These are phyloP conservation scores for Penicillium aurantiogriseum DNA, from an alignment of 2,329 filamentous ascomycete species.

Conservation along the genomic window DNA sequence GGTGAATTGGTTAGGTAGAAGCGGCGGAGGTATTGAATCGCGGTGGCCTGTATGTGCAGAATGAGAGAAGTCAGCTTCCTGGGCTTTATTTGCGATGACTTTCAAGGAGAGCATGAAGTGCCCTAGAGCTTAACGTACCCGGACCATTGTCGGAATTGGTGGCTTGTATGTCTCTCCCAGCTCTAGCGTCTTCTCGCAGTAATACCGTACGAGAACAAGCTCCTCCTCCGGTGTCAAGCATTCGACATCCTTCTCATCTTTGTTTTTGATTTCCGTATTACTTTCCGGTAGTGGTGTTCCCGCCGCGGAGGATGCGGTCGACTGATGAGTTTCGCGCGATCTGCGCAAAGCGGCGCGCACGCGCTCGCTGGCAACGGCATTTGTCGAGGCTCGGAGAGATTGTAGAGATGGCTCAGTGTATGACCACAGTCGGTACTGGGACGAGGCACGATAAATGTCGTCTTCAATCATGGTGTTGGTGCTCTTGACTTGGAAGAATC, in stretches of 20 bases:
- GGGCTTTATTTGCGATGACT: background rate
- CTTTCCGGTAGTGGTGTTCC: slow-evolving; percentile 32
- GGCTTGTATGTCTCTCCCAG: slow-evolving; percentile 59
- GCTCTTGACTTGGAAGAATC: background rate
- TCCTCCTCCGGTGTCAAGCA: slow-evolving; percentile 84
- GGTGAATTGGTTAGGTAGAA: slow-evolving; percentile 95
- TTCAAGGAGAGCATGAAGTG: background rate
- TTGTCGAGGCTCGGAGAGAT: slow-evolving; percentile 73
- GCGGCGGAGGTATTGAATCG: slow-evolving; percentile 83
- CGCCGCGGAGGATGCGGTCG: slow-evolving; percentile 32
- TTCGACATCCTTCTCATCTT: slow-evolving; percentile 56
- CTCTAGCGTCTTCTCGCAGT: slow-evolving; percentile 61
- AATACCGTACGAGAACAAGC: slow-evolving; percentile 75
- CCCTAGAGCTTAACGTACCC: slow-evolving; percentile 44
- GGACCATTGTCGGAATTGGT: slow-evolving; percentile 58
- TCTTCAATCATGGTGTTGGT: slow-evolving; percentile 72
- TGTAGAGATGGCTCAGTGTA: slow-evolving; percentile 73
- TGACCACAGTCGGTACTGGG: slow-evolving; percentile 90
- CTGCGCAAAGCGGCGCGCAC: slow-evolving; percentile 58
- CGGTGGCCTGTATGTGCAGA: slow-evolving; percentile 59
- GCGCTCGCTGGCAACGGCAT: slow-evolving; percentile 71
- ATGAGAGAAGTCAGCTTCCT: background rate
- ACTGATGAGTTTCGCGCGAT: slow-evolving; percentile 38
- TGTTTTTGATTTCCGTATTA: slow-evolving; percentile 34
- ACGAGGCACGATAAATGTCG: slow-evolving; percentile 82